A percentile compares a stretch with the other conserved stretches of the same genome.
phyloP scores from a whole-genome alignment of 192 early-diverging fungal genomes.

The Mortierella hygrophila region DNA sequence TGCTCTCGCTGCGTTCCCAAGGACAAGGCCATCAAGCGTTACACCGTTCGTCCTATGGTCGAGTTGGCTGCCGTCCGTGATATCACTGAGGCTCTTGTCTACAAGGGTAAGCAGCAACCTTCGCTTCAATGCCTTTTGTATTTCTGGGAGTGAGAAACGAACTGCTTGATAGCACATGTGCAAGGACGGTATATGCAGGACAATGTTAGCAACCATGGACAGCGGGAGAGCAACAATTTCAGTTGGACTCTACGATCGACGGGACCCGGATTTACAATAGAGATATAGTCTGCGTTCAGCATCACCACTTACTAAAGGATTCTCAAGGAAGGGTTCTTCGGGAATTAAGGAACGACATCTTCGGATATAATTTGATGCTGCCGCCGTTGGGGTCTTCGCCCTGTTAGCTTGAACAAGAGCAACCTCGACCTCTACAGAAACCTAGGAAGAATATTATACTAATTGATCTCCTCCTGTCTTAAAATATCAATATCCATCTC shows the following conservation, averaged over 20 bases:
- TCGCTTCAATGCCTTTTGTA: neutral
- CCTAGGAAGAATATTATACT: neutral
- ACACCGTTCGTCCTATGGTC: constrained; percentile 99
- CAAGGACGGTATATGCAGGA: neutral
- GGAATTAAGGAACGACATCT: neutral
- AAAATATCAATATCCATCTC: neutral
- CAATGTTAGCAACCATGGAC: neutral
- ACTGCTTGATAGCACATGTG: neutral
- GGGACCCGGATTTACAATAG: neutral
- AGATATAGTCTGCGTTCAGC: neutral
- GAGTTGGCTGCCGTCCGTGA: constrained; percentile 98
- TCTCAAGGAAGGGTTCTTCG: neutral
- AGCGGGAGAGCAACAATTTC: neutral
- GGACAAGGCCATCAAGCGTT: constrained; percentile 99
- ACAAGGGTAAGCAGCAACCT: constrained; percentile 74
- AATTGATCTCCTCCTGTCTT: neutral
- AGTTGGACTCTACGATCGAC: neutral
- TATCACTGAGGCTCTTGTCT: constrained; percentile 96
- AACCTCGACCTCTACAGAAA: neutral
- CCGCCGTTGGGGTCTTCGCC: neutral
- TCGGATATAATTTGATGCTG: neutral
- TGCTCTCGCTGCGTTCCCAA: constrained; percentile 87
- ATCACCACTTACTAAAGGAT: neutral
- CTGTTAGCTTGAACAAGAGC: neutral
- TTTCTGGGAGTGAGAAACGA: neutral